These are phyloP conservation scores for Emericellopsis cladophorae DNA, from an alignment of 2,329 filamentous ascomycete genomes.

Conservation along the genomic window DNA sequence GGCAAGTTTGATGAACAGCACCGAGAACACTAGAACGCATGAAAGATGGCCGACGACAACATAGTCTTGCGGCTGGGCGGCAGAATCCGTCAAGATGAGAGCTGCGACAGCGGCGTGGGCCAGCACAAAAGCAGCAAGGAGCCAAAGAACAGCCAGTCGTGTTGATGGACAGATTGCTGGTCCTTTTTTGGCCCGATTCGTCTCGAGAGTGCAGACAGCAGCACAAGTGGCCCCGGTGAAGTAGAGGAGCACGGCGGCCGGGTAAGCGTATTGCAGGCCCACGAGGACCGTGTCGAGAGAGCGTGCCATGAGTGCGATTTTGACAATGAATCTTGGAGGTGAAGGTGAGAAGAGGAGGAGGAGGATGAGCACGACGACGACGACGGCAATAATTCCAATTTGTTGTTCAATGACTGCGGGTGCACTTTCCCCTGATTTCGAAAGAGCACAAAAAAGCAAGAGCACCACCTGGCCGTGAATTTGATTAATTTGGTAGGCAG, in stretches of 20 bases:
- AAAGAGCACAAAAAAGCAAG: no score
- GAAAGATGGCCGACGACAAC: constrained; percentile 45
- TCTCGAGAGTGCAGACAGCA: constrained; percentile 26
- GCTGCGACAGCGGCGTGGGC: constrained; percentile 29
- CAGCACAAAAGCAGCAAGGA: constrained; percentile 27
- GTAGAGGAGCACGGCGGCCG: constrained; percentile 41
- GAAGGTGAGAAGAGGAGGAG: neutral
- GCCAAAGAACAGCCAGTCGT: constrained; percentile 19
- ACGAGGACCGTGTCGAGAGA: constrained; percentile 19
- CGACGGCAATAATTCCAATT: no score
- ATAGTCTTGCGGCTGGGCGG: constrained; percentile 31
- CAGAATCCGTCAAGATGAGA: constrained; percentile 13
- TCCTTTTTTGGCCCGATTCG: constrained; percentile 1
- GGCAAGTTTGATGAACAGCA: constrained; percentile 41
- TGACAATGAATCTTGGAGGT: neutral
- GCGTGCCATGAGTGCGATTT: constrained; percentile 3
- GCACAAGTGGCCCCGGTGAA: constrained; percentile 40
- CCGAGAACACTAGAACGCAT: constrained; percentile 50
- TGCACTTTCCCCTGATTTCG: no score
- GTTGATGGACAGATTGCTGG: constrained; percentile 6
- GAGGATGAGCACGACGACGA: no score
- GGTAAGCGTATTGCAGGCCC: constrained; percentile 45
- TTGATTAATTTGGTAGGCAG: no score
- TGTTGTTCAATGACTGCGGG: no score
- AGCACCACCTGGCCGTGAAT: no score